These are phyloP conservation scores for Mycena olivaceomarginata DNA, from an alignment of 768 basidiomycete species.

Conservation along the genomic window DNA sequence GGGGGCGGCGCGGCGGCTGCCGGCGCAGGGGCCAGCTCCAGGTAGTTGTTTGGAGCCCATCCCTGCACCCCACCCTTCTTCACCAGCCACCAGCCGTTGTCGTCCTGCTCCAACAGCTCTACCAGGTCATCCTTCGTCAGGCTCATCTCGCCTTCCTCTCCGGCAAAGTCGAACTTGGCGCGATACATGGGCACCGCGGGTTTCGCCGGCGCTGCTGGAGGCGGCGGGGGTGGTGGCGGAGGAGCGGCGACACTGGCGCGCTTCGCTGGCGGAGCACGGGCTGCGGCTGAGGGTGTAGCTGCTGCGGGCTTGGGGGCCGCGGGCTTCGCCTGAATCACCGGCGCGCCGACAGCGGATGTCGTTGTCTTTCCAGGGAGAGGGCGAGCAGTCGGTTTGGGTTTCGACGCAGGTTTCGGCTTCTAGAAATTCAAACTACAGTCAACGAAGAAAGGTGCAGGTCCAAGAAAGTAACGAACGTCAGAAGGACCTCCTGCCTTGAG, in stretches of 20 bases:
- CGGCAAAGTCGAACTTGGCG: conserved; percentile 94
- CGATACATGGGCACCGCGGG: conserved; percentile 87
- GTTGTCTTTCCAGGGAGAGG: conserved; percentile 78
- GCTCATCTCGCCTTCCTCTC: conserved; percentile 94
- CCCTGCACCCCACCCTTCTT: conserved; percentile 89
- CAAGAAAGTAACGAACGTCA: conserved; percentile 56
- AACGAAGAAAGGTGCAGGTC: background rate
- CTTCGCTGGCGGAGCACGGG: conserved; percentile 60
- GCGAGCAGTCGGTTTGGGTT: conserved; percentile 77
- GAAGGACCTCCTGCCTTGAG: conserved; percentile 87
- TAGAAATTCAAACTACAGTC: conserved; percentile 45
- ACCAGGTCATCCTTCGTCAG: conserved; percentile 94
- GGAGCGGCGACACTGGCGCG: conserved; percentile 64
- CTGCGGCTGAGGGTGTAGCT: conserved; percentile 50
- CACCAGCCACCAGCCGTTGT: conserved; percentile 99
- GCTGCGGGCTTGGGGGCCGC: conserved; percentile 53
- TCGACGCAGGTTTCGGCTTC: conserved; percentile 71
- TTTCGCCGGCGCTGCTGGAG: conserved; percentile 73
- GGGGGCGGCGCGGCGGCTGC: conserved; percentile 82
- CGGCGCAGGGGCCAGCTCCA: conserved; percentile 85
- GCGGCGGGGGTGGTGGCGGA: conserved; percentile 66
- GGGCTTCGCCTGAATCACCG: conserved; percentile 54
- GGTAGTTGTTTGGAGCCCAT: conserved; percentile 97
- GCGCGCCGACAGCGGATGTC: conserved; percentile 57
- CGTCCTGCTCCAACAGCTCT: conserved; percentile 93